Evolutionary conservation across 2,329 filamentous ascomycete genomes (phyloP), one percentile per base, ranked within the genome.

Genomic region (Scortechinia acanthostroma): DNA sequence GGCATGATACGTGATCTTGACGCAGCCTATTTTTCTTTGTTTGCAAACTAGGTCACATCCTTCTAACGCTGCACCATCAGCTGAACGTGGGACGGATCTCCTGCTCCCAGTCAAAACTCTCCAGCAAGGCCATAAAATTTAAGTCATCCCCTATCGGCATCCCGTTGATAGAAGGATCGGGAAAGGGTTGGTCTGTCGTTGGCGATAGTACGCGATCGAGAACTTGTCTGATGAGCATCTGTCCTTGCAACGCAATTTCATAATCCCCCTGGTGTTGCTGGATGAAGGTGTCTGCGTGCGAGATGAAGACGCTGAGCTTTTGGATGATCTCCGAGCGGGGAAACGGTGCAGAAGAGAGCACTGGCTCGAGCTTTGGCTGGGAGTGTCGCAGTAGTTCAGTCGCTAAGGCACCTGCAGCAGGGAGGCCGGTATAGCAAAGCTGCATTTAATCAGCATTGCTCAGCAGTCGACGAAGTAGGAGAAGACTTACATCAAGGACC

Each of bases 261-360:
- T 30, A 30, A n/a, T 30, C n/a, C n/a, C 25, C 25, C n/a, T 30
- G 10, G 25, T 30, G 10, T 10, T 10, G 25, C 10, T n/a, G 25
- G n/a, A 30, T 30, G 10, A 30, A 10, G 10, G 25, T 30, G 10
- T 30, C 25, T n/a, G n/a, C 10, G 25, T 30, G 25, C 10, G 25
- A 30, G 25, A n/a, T n/a, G n/a, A 30, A 30, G 25, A 30, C n/a
- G n/a, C 25, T 30, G n/a, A 30, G 25, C n/a, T 30, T 30, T 30
- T 30, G 25, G n/a, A 30, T 30, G n/a, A 30, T 30, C 10, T 30
- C 25, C 25, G 25, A 30, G 25, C 25, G 25, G 10, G 25, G 25
- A n/a, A 30, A 30, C 10, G 10, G 10, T 10, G 10, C 25, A n/a
- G 25, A 10, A 10, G 10, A 10, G 25, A n/a, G 25, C 25, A n/a